Percentiles rank a stretch among this genome's conserved stretches.
Conservation (phyloP, 2,329 filamentous ascomycete species). For the Fusarium phyllophilum region DNA sequence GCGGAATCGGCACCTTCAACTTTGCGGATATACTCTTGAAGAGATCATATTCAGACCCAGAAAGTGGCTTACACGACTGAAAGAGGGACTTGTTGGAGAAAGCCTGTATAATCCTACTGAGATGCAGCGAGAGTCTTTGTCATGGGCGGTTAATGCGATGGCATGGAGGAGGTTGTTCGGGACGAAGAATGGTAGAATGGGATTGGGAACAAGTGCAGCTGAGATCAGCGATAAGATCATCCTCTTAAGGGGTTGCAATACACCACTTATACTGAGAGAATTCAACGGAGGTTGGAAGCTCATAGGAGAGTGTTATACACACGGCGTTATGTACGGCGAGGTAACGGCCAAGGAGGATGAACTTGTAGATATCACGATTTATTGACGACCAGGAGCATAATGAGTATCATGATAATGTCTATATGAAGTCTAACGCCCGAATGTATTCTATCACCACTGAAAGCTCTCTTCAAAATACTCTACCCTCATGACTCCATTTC, state of each 20-base stretch:
- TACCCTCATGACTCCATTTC: constrained; percentile 40
- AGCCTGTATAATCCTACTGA: background rate
- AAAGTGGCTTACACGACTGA: background rate
- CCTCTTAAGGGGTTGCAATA: background rate
- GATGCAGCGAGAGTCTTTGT: background rate
- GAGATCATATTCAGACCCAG: background rate
- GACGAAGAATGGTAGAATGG: background rate
- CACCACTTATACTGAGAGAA: background rate
- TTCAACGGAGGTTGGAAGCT: rapidly evolving
- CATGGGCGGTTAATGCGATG: constrained; percentile 10
- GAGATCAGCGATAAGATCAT: background rate
- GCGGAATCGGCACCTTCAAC: background rate
- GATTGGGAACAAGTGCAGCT: background rate
- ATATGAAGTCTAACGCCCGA: background rate
- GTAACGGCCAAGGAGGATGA: rapidly evolving
- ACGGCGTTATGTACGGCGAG: constrained; percentile 14
- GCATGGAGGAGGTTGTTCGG: background rate
- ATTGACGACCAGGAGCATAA: background rate
- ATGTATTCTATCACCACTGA: constrained; percentile 49
- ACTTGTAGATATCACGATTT: background rate
- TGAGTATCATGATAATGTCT: background rate
- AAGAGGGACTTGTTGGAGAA: too few species aligned
- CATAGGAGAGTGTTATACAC: background rate
- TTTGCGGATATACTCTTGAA: background rate
- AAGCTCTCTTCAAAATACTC: constrained; percentile 59